Evolutionary conservation across 495 filamentous ascomycete species (phyloP), one percentile per base, ranked within the genome.

Genomic region (Neurospora terricola): DNA sequence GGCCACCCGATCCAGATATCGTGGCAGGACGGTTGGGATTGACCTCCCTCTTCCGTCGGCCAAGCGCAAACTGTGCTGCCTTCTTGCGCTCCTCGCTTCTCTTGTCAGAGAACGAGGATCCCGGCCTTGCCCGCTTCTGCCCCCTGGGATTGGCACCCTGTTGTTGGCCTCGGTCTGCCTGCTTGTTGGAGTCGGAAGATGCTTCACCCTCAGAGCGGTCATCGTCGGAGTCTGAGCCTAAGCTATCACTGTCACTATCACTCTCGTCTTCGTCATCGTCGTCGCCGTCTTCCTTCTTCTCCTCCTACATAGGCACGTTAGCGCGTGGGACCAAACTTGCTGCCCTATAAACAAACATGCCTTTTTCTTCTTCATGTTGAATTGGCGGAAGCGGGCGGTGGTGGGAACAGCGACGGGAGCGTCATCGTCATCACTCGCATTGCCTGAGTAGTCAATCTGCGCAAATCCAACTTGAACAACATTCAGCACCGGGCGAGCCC

Each of bases 31-130:
- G 79, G 72, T 89, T 88, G 71, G 91, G 77, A 69, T 88, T 89
- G 59, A 90, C 79, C 69, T 90, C 87, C 77, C 89, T 88, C 75
- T 85, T 87, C 77, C 85, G 84, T 5, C 87, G 80, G 73, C 85
- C 82, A 38, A 84, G 84, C 16, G 86, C 86, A 38, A 88, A 78
- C 73, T 84, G 73, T 69, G 81, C 79, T 12, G 82, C 79, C 75
- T 84, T 84, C 40, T 71, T 76, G 42, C 80, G 78, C 72, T 86
- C 84, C 45, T 81, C 80, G 34, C 76, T 81, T 75, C 76, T 76
- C 73, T 78, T 81, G 23, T 70, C 70, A 45, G 79, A 78, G 3
- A 80, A 18, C 71, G 73, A 75, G 11, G 79, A 74, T 69, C 78
- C 54, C 14, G 54, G 54, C 27, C 54, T 69, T 30, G 72, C 43